Percentiles rank a stretch among this genome's conserved stretches.
phyloP scores from a whole-genome alignment of 108 stramenopile genomes.

The Pseudonitzschia multiseries region DNA sequence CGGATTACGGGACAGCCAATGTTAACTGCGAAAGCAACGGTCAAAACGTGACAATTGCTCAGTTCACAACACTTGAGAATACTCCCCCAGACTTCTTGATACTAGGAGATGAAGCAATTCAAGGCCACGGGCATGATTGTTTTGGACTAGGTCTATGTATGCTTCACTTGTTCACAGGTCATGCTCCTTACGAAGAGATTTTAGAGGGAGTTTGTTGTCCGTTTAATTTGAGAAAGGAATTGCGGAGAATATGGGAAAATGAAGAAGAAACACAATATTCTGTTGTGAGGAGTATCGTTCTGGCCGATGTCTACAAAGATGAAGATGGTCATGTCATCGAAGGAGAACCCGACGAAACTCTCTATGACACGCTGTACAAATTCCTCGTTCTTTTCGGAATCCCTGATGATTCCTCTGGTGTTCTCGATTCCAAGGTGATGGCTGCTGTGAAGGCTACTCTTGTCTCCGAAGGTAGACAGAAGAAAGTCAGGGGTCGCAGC shows the following conservation, averaged over 20 bases:
- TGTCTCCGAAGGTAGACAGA: slow-evolving; percentile 17
- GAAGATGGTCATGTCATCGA: slow-evolving; percentile 73
- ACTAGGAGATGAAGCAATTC: slow-evolving; percentile 80
- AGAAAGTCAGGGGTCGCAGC: slow-evolving; percentile 7
- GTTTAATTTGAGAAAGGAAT: slow-evolving; percentile 44
- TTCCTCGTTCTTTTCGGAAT: slow-evolving; percentile 90
- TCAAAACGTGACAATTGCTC: slow-evolving; percentile 79
- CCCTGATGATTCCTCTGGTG: slow-evolving; percentile 42
- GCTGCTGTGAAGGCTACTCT: slow-evolving; percentile 54
- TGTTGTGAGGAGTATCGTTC: slow-evolving; percentile 72
- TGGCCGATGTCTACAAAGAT: slow-evolving; percentile 67
- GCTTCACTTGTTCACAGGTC: slow-evolving; percentile 94
- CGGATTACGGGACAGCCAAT: slow-evolving; percentile 97
- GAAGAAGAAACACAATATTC: slow-evolving; percentile 49
- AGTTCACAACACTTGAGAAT: slow-evolving; percentile 98
- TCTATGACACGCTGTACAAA: slow-evolving; percentile 94
- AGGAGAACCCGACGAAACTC: slow-evolving; percentile 70
- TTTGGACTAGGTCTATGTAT: slow-evolving; percentile 94
- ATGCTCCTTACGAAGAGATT: slow-evolving; percentile 97
- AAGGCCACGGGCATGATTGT: slow-evolving; percentile 89
- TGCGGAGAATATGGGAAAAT: slow-evolving; percentile 82
- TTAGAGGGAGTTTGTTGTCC: slow-evolving; percentile 89
- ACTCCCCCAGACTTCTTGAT: slow-evolving; percentile 93
- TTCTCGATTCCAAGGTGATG: slow-evolving; percentile 63
- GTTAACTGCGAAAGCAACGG: slow-evolving; percentile 77